phyloP scores from a whole-genome alignment of 176 grass and related monocot species.

The Alloteropsis semialata region DNA sequence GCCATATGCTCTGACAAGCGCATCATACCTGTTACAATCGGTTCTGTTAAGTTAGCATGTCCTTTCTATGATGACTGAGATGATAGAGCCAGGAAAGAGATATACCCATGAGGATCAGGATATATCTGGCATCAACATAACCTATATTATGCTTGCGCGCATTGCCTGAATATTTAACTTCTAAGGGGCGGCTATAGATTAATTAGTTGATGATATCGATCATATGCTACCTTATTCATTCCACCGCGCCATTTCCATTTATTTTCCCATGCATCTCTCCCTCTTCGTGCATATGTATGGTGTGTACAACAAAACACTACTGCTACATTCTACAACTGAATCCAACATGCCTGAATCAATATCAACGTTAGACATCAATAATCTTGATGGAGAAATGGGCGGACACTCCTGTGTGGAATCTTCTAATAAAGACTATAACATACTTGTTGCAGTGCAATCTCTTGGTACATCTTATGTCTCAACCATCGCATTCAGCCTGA shows the following conservation, averaged over 20 bases:
- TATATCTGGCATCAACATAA: neutral
- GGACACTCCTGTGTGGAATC: too few relatives aligned
- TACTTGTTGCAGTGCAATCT: too few relatives aligned
- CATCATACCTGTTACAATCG: neutral
- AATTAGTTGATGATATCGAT: neutral
- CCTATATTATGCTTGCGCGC: too few relatives aligned
- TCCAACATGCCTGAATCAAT: neutral
- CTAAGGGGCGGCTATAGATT: neutral
- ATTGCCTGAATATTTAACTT: neutral
- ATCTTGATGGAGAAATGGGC: too few relatives aligned
- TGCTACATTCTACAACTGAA: neutral
- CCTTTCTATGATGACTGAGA: neutral
- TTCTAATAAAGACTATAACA: too few relatives aligned
- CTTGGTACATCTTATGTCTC: too few relatives aligned
- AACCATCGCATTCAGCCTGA: too few relatives aligned
- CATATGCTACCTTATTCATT: neutral
- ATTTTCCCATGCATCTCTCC: neutral
- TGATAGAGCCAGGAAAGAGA: neutral
- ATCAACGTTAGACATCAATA: neutral
- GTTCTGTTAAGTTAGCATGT: conserved; percentile 14
- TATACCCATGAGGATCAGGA: conserved; percentile 15
- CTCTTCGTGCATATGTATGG: neutral
- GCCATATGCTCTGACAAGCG: neutral
- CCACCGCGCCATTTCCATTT: neutral
- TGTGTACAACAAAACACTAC: neutral